phyloP scores from a whole-genome alignment of 2,329 filamentous ascomycete genomes.

The Aspergillus oerlinghausenensis region DNA sequence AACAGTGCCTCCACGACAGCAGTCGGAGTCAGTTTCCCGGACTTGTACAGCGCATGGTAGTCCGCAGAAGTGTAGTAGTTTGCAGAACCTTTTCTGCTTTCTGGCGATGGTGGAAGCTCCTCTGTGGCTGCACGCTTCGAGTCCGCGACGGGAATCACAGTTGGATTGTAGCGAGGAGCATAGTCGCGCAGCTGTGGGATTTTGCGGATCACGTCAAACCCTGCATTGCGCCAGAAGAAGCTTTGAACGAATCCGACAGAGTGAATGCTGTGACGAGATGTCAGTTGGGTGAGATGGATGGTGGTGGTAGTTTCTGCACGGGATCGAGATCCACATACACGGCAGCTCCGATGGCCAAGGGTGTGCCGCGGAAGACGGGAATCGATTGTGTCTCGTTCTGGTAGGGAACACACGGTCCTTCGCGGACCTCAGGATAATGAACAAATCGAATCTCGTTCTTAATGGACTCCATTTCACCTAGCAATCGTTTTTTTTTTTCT shows the following conservation, averaged over 20 bases:
- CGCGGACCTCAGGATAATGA: constrained; percentile 35
- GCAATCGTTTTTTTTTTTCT: neutral
- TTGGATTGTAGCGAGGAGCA: constrained; percentile 52
- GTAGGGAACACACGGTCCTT: constrained; percentile 43
- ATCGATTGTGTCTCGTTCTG: constrained; percentile 56
- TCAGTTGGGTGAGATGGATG: constrained; percentile 3
- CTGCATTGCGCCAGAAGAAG: constrained; percentile 67
- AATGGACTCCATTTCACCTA: constrained; percentile 17
- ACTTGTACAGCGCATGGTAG: constrained; percentile 70
- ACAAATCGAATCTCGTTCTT: constrained; percentile 20
- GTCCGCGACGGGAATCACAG: constrained; percentile 46
- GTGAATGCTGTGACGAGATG: constrained; percentile 45
- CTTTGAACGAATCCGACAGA: constrained; percentile 59
- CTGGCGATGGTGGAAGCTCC: constrained; percentile 25
- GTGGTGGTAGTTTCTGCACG: neutral
- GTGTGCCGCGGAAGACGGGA: constrained; percentile 63
- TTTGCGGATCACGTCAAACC: constrained; percentile 55
- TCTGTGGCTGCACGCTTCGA: constrained; percentile 13
- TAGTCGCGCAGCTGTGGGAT: constrained; percentile 53
- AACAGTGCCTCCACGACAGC: constrained; percentile 68
- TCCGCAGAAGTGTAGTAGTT: constrained; percentile 68
- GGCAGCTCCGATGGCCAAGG: constrained; percentile 58
- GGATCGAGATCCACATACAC: constrained; percentile 46
- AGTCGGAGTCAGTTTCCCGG: constrained; percentile 65
- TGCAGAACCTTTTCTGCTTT: constrained; percentile 29